Percentiles rank a stretch among this genome's conserved stretches.
Conservation (phyloP, 176 grass and related monocot genomes). For the Neostapfia colusana region DNA sequence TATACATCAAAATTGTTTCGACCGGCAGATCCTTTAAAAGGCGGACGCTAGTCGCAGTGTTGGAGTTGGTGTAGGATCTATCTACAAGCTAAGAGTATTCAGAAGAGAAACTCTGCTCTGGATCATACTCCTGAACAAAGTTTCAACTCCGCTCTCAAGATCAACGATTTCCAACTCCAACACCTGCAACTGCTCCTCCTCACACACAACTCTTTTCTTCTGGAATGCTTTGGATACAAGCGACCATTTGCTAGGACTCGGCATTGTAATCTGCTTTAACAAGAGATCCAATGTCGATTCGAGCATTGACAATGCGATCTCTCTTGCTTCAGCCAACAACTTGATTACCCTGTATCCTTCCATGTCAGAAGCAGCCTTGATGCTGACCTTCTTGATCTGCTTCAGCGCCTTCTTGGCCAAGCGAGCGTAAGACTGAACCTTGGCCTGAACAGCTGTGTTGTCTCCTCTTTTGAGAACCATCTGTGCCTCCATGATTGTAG, state of each 20-base stretch:
- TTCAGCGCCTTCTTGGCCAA: conserved; percentile 36
- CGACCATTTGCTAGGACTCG: conserved; percentile 13
- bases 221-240: conserved; percentile 19
- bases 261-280: not conserved
- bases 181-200: not conserved
- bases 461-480: conserved; percentile 31
- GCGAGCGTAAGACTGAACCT: conserved; percentile 8
- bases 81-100: conserved; percentile 8
- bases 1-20: conserved; percentile 31
- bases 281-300: not conserved
- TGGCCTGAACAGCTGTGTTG: not conserved
- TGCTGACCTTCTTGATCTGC: conserved; percentile 2
- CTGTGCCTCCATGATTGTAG: conserved; percentile 2
- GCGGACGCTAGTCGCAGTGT: not conserved
- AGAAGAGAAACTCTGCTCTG: conserved; percentile 12
- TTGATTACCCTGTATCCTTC: conserved; percentile 4
- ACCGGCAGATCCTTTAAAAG: conserved; percentile 22
- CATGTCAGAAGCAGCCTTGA: not conserved
- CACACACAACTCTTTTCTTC: conserved; percentile 20
- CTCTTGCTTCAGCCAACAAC: conserved; percentile 24
- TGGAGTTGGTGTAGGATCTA: not conserved
- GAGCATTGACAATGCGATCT: conserved; percentile 23
- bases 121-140: not conserved
- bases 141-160: not conserved
- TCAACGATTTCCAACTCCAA: not conserved